phyloP scores from a whole-genome alignment of 1,284 basidiomycete species.

The Vanrija sp. region DNA sequence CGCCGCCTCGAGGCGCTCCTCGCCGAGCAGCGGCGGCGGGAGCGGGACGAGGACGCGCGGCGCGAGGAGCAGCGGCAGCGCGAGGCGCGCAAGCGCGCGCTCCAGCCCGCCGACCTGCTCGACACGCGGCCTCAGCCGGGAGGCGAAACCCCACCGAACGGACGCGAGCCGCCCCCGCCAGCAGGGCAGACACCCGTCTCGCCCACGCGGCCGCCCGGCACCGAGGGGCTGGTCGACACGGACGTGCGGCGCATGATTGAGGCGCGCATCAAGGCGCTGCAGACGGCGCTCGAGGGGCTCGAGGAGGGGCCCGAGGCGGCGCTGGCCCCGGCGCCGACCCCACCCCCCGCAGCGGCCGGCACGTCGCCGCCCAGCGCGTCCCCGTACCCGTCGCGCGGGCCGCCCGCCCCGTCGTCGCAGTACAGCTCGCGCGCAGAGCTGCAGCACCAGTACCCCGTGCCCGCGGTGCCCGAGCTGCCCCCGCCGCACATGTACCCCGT shows the following conservation, averaged over 20 bases:
- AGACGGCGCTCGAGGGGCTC: slow-evolving; percentile 1
- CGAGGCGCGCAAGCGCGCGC: background rate
- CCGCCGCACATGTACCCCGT: too few species aligned
- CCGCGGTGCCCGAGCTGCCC: background rate
- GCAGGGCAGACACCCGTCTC: background rate
- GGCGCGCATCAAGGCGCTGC: slow-evolving; percentile 16
- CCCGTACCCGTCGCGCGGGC: background rate
- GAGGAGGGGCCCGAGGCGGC: background rate
- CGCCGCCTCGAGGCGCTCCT: background rate
- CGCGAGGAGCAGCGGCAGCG: background rate
- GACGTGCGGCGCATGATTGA: slow-evolving; percentile 20
- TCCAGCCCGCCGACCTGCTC: background rate
- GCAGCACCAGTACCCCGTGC: background rate
- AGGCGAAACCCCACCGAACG: too few species aligned
- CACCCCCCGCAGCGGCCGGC: too few species aligned
- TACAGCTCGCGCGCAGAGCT: background rate
- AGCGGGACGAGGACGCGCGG: background rate
- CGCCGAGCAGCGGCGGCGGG: background rate
- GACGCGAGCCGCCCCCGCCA: too few species aligned
- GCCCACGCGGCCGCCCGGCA: background rate
- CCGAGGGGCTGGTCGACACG: background rate
- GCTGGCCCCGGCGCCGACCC: background rate
- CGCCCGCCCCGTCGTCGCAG: background rate
- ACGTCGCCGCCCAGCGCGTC: background rate
- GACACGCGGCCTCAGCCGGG: background rate